These are phyloP conservation scores for Scutellaria galericulata DNA, from an alignment of 257 asterid species.

Conservation along the genomic window DNA sequence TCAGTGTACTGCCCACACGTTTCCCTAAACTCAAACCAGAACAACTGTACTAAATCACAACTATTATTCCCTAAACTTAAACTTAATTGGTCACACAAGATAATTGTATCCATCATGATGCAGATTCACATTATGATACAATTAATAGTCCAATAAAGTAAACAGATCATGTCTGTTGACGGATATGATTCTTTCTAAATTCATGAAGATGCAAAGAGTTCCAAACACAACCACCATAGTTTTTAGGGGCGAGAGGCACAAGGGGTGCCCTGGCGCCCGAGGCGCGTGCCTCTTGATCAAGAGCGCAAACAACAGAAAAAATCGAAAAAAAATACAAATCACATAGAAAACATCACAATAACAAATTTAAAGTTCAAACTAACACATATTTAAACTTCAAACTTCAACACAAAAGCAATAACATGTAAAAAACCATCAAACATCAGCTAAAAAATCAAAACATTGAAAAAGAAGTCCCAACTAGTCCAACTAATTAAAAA, in stretches of 20 bases:
- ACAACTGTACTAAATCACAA: background rate
- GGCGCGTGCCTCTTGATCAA: no score
- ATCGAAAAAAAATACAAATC: no score
- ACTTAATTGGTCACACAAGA: background rate
- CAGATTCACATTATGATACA: background rate
- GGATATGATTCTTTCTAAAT: slow-evolving; percentile 9
- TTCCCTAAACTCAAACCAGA: background rate
- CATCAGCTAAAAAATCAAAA: background rate
- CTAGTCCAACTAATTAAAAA: no score
- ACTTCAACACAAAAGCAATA: no score
- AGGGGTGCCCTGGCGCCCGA: no score
- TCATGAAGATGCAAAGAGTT: slow-evolving; percentile 20
- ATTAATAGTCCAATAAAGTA: background rate
- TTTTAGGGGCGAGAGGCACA: no score
- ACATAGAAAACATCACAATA: no score
- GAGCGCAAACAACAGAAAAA: no score
- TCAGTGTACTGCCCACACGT: no score
- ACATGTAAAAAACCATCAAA: background rate
- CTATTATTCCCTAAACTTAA: background rate
- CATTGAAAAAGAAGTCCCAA: slow-evolving; percentile 4
- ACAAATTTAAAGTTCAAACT: no score
- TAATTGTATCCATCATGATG: background rate
- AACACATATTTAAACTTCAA: no score
- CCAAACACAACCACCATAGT: background rate
- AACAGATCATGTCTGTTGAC: background rate